These are phyloP conservation scores for Alternaria triticimaculans DNA, from an alignment of 2,329 filamentous ascomycete species.

Conservation along the genomic window DNA sequence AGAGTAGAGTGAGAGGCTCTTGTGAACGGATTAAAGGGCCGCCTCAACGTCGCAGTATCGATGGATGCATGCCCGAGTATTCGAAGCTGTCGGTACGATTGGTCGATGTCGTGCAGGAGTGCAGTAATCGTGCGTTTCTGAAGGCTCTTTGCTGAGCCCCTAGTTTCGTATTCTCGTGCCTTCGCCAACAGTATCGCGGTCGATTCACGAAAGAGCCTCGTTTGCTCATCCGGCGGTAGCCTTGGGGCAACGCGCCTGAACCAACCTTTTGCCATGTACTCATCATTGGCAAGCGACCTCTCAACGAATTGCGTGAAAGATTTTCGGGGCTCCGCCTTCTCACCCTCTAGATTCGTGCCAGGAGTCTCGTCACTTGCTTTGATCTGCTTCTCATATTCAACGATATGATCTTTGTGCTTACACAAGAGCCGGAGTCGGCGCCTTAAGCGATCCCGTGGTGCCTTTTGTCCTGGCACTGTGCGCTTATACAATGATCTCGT, in stretches of 20 bases:
- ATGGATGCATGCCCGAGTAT: not conserved
- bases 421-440: not conserved
- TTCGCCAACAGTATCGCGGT: not conserved
- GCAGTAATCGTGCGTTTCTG: not conserved
- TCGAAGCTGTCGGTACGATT: not conserved
- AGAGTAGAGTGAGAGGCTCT: not conserved
- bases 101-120: not conserved
- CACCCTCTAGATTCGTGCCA: not conserved
- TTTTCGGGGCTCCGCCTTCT: not conserved
- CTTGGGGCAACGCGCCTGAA: not conserved
- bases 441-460: not conserved
- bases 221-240: not conserved
- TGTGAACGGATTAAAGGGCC: not conserved
- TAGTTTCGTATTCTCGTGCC: not conserved
- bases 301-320: not conserved
- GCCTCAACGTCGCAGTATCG: not conserved
- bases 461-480: not conserved
- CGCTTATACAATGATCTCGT: not conserved
- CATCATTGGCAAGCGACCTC: not conserved
- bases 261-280: not conserved
- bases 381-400: not conserved
- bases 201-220: not conserved
- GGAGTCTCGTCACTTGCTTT: not conserved
- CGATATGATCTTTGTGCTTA: not conserved
- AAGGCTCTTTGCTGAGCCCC: not conserved